These are phyloP conservation scores for Ascochyta koolunga DNA, from an alignment of 2,329 filamentous ascomycete species.

Conservation along the genomic window DNA sequence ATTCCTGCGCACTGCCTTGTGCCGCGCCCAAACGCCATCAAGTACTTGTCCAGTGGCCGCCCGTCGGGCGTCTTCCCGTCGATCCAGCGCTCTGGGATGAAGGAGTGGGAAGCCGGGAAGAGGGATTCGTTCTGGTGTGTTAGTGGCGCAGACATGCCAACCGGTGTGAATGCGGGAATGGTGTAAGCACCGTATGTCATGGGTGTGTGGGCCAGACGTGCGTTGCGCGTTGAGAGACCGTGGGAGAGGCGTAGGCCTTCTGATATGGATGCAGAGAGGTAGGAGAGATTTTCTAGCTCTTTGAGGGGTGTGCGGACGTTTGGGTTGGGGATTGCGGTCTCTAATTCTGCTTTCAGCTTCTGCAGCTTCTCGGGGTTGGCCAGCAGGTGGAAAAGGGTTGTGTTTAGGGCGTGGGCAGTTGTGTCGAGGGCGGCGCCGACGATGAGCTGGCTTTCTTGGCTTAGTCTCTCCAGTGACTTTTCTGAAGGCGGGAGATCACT, in stretches of 20 bases:
- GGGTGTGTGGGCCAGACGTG: slow-evolving; percentile 24
- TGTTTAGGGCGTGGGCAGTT: slow-evolving; percentile 17
- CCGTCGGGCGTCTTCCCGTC: slow-evolving; percentile 1
- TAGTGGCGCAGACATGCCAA: slow-evolving; percentile 37
- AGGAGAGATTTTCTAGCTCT: slow-evolving; percentile 31
- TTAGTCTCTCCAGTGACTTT: neutral
- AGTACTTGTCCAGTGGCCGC: slow-evolving; percentile 14
- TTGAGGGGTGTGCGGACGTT: neutral
- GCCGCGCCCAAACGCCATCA: slow-evolving; percentile 20
- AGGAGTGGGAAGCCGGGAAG: slow-evolving; percentile 25
- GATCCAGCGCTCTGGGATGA: slow-evolving; percentile 40
- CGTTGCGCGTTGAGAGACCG: slow-evolving; percentile 29
- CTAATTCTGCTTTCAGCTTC: slow-evolving; percentile 25
- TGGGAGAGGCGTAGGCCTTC: slow-evolving; percentile 33
- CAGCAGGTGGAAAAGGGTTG: slow-evolving; percentile 27
- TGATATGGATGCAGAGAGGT: slow-evolving; percentile 30
- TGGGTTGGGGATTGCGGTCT: slow-evolving; percentile 16
- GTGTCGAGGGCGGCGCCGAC: slow-evolving; percentile 30
- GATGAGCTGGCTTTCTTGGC: neutral
- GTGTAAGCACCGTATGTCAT: slow-evolving; percentile 16
- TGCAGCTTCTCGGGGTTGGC: neutral
- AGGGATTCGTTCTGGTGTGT: slow-evolving; percentile 32
- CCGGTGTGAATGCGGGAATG: slow-evolving; percentile 32
- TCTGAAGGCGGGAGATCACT: neutral
- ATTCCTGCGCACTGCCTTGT: slow-evolving; percentile 19